Percentiles rank a stretch among this genome's conserved stretches.
Evolutionary conservation across 352 stramenopile genomes (phyloP).

Genomic region (Aphanomyces invadans): DNA sequence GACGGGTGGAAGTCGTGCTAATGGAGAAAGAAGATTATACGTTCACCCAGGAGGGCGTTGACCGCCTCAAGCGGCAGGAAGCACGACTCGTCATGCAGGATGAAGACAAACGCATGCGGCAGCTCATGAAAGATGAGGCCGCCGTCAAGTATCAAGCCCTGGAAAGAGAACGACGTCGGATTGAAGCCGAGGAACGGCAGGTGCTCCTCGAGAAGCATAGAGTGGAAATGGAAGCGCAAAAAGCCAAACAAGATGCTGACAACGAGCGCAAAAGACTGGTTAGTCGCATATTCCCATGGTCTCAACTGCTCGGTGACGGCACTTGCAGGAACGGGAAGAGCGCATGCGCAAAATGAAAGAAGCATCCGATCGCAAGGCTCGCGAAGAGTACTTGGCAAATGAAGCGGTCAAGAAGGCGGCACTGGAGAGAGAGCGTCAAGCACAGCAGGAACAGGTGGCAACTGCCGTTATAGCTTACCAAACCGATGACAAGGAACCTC

Average conservation of each 20-base stretch:
- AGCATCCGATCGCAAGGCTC: constrained; percentile 44
- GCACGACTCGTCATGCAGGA: constrained; percentile 49
- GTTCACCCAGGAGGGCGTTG: constrained; percentile 41
- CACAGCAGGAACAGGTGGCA: constrained; percentile 34
- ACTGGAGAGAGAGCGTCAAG: constrained; percentile 34
- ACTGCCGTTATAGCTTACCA: background rate
- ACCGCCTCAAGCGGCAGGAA: constrained; percentile 40
- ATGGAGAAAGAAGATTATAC: constrained; percentile 62
- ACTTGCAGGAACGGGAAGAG: constrained; percentile 30
- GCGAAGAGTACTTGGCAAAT: constrained; percentile 33
- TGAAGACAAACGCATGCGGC: constrained; percentile 42
- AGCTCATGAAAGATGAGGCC: constrained; percentile 39
- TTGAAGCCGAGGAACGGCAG: constrained; percentile 38
- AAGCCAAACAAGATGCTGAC: constrained; percentile 50
- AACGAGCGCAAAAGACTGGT: constrained; percentile 26
- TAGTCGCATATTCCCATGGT: background rate
- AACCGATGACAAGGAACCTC: no score
- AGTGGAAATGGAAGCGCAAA: constrained; percentile 36
- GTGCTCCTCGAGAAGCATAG: constrained; percentile 43
- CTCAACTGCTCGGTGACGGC: background rate
- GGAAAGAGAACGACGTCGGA: constrained; percentile 4
- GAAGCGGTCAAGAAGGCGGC: constrained; percentile 31
- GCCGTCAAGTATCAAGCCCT: constrained; percentile 25
- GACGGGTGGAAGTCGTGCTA: constrained; percentile 36
- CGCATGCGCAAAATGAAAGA: constrained; percentile 62